A percentile compares a stretch with the other conserved stretches of the same genome.
Conservation (phyloP, 106 monocot genomes). For the Dendrobium catenatum region DNA sequence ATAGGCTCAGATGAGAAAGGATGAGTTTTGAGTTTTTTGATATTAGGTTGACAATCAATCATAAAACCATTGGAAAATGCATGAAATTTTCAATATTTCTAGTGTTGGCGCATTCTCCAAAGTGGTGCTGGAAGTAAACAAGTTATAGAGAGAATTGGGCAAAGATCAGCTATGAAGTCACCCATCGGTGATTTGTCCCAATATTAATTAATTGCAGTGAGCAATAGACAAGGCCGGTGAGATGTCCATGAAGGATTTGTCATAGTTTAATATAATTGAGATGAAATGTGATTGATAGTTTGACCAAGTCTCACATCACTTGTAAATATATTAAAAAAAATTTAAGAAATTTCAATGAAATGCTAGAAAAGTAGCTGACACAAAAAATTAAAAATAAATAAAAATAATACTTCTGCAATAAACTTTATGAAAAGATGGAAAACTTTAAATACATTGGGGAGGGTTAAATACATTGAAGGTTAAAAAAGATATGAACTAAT, state of each 20-base stretch:
- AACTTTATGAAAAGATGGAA: neutral
- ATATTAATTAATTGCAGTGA: neutral
- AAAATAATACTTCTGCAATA: neutral
- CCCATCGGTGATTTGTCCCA: neutral
- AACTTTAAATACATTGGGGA: neutral
- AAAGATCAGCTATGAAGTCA: neutral
- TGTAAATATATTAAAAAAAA: neutral
- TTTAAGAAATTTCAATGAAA: neutral
- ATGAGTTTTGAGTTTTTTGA: neutral
- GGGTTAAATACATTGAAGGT: neutral
- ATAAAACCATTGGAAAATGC: neutral
- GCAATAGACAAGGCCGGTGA: neutral
- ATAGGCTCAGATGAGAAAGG: neutral
- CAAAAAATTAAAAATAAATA: neutral
- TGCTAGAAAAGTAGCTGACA: neutral
- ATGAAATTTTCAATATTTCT: neutral
- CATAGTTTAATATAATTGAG: neutral
- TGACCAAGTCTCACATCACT: neutral
- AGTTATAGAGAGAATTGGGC: neutral
- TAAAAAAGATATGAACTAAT: neutral
- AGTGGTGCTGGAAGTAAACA: neutral
- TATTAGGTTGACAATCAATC: neutral
- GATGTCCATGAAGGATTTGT: neutral
- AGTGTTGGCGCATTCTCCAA: neutral
- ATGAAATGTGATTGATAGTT: neutral